Evolutionary conservation across 192 early-diverging fungal genomes (phyloP).

Genomic region (Thoreauomyces humboldtii): DNA sequence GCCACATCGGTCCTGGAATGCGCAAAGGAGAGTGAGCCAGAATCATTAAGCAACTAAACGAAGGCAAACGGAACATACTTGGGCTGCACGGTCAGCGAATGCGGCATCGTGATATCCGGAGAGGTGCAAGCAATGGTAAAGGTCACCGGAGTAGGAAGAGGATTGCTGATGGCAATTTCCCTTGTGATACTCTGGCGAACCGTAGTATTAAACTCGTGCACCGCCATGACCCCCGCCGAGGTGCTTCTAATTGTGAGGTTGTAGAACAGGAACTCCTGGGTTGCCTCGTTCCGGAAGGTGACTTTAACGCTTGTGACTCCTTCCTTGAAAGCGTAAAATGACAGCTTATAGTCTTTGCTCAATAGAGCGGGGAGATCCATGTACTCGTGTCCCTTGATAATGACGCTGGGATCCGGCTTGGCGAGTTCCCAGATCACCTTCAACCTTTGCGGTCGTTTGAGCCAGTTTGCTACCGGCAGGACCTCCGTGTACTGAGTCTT

Average conservation of each 20-base stretch:
- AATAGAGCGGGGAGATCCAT: conserved; percentile 51
- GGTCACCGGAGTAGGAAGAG: conserved; percentile 41
- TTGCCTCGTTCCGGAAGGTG: conserved; percentile 58
- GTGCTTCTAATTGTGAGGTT: conserved; percentile 53
- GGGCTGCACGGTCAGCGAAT: conserved; percentile 48
- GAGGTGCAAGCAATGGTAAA: conserved; percentile 46
- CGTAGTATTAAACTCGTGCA: conserved; percentile 43
- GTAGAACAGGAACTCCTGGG: conserved; percentile 57
- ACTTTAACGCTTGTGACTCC: conserved; percentile 49
- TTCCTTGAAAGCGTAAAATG: conserved; percentile 61
- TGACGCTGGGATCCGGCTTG: conserved; percentile 54
- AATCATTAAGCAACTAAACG: too few species aligned
- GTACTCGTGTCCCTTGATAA: conserved; percentile 60
- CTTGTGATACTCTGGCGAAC: conserved; percentile 39
- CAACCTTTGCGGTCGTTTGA: conserved; percentile 53
- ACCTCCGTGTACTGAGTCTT: conserved; percentile 56
- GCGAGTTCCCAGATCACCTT: conserved; percentile 48
- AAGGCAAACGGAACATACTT: conserved; percentile 43
- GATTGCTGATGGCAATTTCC: conserved; percentile 51
- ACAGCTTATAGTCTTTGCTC: conserved; percentile 57
- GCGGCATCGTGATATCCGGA: conserved; percentile 48
- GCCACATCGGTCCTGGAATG: conserved; percentile 40
- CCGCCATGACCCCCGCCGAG: conserved; percentile 51
- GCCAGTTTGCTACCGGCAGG: conserved; percentile 53
- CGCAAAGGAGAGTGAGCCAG: neutral